phyloP scores from a whole-genome alignment of 495 filamentous ascomycete genomes.

The Aspergillus coremiiformis region DNA sequence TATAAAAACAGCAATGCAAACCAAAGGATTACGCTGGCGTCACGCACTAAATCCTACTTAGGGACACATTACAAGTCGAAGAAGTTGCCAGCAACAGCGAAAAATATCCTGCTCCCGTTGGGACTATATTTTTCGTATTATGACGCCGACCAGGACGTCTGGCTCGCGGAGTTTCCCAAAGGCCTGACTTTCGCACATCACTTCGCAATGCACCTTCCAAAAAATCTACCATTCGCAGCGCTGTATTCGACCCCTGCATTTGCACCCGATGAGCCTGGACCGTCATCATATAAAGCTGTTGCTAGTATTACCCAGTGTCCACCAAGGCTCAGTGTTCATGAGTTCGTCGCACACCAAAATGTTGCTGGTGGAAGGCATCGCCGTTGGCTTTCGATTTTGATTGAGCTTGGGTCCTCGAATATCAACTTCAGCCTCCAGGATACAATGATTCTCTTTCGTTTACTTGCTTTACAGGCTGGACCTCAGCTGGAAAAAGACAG shows the following conservation, averaged over 20 bases:
- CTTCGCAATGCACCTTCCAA: conserved; percentile 26
- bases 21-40: conserved; percentile 25
- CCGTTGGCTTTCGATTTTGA: conserved; percentile 46
- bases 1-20: conserved; percentile 20
- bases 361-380: conserved; percentile 37
- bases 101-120: conserved; percentile 13
- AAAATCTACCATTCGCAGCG: conserved; percentile 13
- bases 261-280: conserved; percentile 11
- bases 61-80: conserved; percentile 32
- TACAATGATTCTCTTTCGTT: conserved; percentile 37
- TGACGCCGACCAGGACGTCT: conserved; percentile 15
- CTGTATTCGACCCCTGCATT: conserved; percentile 15
- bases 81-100: conserved; percentile 18
- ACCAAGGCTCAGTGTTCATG: conserved; percentile 36
- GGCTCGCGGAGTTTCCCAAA: conserved; percentile 22
- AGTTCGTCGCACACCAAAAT: conserved; percentile 42
- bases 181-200: conserved; percentile 33
- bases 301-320: conserved; percentile 38
- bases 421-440: conserved; percentile 42
- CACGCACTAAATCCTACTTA: conserved; percentile 36
- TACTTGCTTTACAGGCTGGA: conserved; percentile 43
- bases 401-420: conserved; percentile 41
- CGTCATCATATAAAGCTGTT: conserved; percentile 34
- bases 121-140: conserved; percentile 19
- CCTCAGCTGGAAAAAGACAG: conserved; percentile 11